These are phyloP conservation scores for Hibiscus mutabilis DNA, from an alignment of 345 rosid genomes.

Conservation along the genomic window DNA sequence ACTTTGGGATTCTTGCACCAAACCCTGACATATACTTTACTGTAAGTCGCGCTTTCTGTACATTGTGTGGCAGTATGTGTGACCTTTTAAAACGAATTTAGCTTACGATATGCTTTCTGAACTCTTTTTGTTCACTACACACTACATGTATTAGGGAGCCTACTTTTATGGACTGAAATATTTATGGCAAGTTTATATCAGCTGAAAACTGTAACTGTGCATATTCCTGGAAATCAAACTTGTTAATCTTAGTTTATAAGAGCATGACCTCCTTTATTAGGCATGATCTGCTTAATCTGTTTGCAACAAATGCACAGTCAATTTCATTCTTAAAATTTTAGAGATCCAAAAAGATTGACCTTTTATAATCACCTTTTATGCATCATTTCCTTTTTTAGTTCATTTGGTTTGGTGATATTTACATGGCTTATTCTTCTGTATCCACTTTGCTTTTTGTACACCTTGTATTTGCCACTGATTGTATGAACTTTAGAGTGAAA, in stretches of 20 bases:
- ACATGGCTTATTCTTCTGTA: neutral
- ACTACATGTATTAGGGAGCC: neutral
- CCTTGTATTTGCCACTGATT: neutral
- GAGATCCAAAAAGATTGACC: neutral
- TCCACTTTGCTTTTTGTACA: neutral
- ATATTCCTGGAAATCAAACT: neutral
- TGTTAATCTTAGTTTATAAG: neutral
- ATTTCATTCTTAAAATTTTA: neutral
- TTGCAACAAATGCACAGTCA: neutral
- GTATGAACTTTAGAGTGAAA: neutral
- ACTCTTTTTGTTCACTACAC: neutral
- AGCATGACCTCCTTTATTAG: neutral
- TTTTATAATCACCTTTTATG: neutral
- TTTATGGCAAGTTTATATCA: neutral
- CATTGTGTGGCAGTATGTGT: neutral
- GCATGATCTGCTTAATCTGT: neutral
- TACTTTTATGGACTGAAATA: neutral
- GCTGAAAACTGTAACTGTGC: neutral
- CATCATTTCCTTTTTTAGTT: neutral
- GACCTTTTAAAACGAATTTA: neutral
- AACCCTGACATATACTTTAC: neutral
- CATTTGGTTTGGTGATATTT: neutral
- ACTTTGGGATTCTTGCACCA: neutral
- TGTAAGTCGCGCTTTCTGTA: too few species aligned
- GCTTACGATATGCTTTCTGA: neutral